Conservation (phyloP, 2,329 filamentous ascomycete genomes). For the Metarhizium sp. region DNA sequence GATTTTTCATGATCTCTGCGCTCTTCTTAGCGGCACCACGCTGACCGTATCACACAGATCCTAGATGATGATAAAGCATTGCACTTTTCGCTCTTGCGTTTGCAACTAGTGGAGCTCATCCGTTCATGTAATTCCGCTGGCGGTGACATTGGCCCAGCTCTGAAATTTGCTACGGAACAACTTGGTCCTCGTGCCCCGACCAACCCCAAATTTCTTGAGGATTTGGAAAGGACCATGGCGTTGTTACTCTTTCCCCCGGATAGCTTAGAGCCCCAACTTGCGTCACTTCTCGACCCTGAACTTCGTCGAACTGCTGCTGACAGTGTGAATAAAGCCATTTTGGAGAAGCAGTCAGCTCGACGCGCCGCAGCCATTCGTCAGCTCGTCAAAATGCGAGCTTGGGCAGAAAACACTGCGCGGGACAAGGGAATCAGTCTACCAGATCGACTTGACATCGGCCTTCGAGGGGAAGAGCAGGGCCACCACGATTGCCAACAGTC, state of each 20-base stretch:
- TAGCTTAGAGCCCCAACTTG: conserved; percentile 64
- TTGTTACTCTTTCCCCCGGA: conserved; percentile 83
- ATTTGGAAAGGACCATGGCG: conserved; percentile 88
- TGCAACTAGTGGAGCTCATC: conserved; percentile 93
- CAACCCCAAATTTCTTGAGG: conserved; percentile 71
- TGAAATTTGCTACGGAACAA: conserved; percentile 81
- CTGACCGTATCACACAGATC: conserved; percentile 49
- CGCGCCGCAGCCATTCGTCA: conserved; percentile 75
- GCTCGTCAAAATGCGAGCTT: conserved; percentile 72
- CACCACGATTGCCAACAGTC: conserved; percentile 13
- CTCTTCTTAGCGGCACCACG: background rate
- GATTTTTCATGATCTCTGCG: background rate
- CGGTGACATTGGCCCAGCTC: conserved; percentile 66
- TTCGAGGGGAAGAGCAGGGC: conserved; percentile 26
- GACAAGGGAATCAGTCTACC: conserved; percentile 22
- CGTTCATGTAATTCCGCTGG: conserved; percentile 58
- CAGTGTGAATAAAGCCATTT: conserved; percentile 80
- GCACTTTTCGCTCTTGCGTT: conserved; percentile 80
- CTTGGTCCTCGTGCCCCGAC: conserved; percentile 80
- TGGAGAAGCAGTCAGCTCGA: conserved; percentile 61
- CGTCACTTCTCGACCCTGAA: conserved; percentile 66
- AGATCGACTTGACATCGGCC: conserved; percentile 25
- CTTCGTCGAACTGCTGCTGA: conserved; percentile 78
- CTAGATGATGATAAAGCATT: conserved; percentile 73
- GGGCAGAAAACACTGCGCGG: conserved; percentile 63